Base-by-base conservation (phyloP, 139 green algal species). In the Coccomyxa sp. region DNA sequence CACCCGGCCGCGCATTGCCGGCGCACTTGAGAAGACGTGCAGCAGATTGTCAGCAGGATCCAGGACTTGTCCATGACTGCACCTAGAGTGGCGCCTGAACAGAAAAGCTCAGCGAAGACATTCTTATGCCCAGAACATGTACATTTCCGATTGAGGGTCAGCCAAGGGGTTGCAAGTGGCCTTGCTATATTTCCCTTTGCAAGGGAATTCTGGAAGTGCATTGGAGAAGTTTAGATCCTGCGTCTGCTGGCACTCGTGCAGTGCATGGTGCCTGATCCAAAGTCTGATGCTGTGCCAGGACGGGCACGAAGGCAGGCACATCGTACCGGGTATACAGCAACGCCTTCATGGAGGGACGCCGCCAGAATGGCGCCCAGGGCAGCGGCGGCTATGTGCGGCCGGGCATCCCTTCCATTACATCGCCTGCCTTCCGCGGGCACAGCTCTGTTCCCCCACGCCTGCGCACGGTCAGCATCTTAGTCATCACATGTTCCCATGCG, bases 301-400 rank as follows among this genome's bases (percentile, higher is more conserved):
- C n/a, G 23, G 71, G 27, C 27, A 77, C 27, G 10, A 77, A 77
- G 71, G 71, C 71, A n/a, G 10, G 23, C 14, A 51, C 21, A n/a
- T 45, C 71, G 71, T 77, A 77, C 71, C 21, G 71, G 14, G 71
- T 77, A 1, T 77, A 77, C 12, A 77, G 71, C 71, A 77, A 77
- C 71, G 71, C 71, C n/a, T 77, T 77, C 71, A 77, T 77, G 71
- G 71, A 77, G 71, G 71, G 71, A 31, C 71, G 71, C 23, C 71
- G 14, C 23, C 71, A 77, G 27, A 18, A 32, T 38, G 71, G 31
- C 66, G 66, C 4, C 4, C 63, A 25, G 63, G 63, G 63, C 63
- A 21, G 63, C 63, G 60, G n/a, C 60, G 21, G 1, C 63, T 71
- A 71, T 25, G 1, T 71, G 63, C 63, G 63, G 18, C 63, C 63